phyloP scores from a whole-genome alignment of 1,284 basidiomycete genomes.

The Sporisorium sorghi region DNA sequence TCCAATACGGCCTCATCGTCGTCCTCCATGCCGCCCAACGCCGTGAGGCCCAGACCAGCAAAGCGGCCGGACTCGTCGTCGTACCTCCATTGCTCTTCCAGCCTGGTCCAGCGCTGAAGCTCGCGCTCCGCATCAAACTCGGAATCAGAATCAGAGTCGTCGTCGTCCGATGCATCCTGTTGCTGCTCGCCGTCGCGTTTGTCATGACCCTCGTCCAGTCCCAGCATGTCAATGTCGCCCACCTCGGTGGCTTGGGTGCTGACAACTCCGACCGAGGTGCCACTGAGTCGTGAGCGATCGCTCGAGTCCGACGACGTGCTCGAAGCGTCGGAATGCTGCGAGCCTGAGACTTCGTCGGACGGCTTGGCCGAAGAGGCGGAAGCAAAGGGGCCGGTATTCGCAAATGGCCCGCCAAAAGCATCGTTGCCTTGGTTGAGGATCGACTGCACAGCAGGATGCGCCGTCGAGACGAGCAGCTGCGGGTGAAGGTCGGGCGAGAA shows the following conservation, averaged over 20 bases:
- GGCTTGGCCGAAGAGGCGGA: constrained; percentile 14
- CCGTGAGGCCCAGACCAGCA: constrained; percentile 65
- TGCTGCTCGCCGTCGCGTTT: constrained; percentile 29
- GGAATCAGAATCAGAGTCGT: constrained; percentile 34
- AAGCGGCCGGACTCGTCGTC: constrained; percentile 67
- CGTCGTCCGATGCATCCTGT: constrained; percentile 14
- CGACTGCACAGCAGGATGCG: constrained; percentile 37
- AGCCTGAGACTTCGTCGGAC: constrained; percentile 23
- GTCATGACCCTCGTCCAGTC: constrained; percentile 38
- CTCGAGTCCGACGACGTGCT: constrained; percentile 61
- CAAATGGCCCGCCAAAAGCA: constrained; percentile 42
- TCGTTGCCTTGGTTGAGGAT: constrained; percentile 32
- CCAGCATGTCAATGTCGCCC: constrained; percentile 54
- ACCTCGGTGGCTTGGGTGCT: constrained; percentile 62
- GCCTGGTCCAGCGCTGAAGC: constrained; percentile 37
- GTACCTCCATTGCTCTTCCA: constrained; percentile 66
- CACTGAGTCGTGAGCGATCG: constrained; percentile 50
- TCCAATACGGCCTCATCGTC: constrained; percentile 68
- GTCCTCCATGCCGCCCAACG: constrained; percentile 68
- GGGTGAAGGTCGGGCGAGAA: constrained; percentile 59
- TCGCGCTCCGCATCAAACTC: constrained; percentile 30
- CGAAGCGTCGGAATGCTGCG: constrained; percentile 57
- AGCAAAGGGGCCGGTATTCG: constrained; percentile 34
- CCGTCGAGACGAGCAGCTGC: constrained; percentile 45
- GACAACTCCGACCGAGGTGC: constrained; percentile 46